phyloP scores from a whole-genome alignment of 208 protist genomes.

The Naegleria fowleri region DNA sequence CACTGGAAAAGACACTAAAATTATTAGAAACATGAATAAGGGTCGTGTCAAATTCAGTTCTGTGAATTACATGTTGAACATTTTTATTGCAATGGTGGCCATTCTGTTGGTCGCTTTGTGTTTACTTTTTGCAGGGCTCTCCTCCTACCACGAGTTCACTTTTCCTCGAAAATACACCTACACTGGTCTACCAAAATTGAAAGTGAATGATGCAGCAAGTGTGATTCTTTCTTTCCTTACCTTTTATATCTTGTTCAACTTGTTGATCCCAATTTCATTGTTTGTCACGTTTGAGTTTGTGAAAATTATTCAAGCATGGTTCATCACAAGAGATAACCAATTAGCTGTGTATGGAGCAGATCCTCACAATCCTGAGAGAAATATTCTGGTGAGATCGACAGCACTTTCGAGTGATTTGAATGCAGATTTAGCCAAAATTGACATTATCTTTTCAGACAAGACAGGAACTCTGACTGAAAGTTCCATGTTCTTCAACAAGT shows the following conservation, averaged over 20 bases:
- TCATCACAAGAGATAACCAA: not conserved
- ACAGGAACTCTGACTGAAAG: conserved; percentile 83
- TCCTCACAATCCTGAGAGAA: conserved; percentile 28
- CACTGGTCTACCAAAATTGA: not conserved
- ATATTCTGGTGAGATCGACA: conserved; percentile 13
- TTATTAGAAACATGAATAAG: conserved; percentile 36
- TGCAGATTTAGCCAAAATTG: conserved; percentile 50
- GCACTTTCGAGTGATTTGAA: conserved; percentile 58
- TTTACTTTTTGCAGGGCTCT: conserved; percentile 22
- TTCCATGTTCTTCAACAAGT: conserved; percentile 70
- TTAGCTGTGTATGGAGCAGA: not conserved
- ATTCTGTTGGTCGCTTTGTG: not conserved
- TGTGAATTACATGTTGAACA: conserved; percentile 32
- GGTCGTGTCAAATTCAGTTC: conserved; percentile 27
- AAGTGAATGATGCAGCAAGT: not conserved
- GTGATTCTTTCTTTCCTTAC: not conserved
- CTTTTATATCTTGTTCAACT: conserved; percentile 28
- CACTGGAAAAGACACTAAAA: conserved; percentile 48
- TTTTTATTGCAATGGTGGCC: not conserved
- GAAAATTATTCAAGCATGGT: conserved; percentile 11
- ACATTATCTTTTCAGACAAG: conserved; percentile 83
- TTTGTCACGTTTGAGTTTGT: conserved; percentile 29
- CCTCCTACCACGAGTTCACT: not conserved
- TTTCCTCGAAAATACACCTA: not conserved
- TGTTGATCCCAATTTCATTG: conserved; percentile 28